Percentiles rank a stretch among this genome's conserved stretches.
Conservation (phyloP, 306 rosid genomes). For the Coriaria nepalensis region DNA sequence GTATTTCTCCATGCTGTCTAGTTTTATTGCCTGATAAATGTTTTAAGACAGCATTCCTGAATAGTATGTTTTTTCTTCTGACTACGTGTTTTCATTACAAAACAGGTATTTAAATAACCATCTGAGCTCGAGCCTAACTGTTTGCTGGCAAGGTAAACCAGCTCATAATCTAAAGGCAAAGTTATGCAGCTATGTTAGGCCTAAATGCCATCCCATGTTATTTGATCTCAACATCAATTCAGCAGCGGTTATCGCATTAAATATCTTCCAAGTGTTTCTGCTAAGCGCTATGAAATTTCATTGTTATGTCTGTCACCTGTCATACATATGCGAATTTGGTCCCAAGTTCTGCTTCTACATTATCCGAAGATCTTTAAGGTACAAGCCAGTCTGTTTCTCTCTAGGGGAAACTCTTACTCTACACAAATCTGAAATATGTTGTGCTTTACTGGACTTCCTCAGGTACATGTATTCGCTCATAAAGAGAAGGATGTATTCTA, state of each 20-base stretch:
- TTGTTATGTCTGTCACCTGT: conserved; percentile 44
- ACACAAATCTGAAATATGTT: no score
- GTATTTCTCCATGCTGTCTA: background rate
- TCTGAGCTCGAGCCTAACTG: conserved; percentile 50
- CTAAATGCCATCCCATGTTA: conserved; percentile 82
- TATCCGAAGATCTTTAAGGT: conserved; percentile 56
- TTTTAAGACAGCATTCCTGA: no score
- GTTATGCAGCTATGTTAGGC: conserved; percentile 50
- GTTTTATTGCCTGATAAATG: no score
- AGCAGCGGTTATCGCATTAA: conserved; percentile 66
- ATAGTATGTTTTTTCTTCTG: conserved; percentile 3
- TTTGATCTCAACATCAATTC: conserved; percentile 78
- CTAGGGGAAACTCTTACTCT: no score
- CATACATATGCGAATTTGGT: conserved; percentile 47
- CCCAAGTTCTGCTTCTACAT: conserved; percentile 17
- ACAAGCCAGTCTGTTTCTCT: no score
- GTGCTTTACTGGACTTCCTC: no score
- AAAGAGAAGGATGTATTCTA: conserved; percentile 48
- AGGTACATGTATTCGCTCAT: conserved; percentile 58
- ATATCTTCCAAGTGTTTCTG: conserved; percentile 54
- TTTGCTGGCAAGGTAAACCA: conserved; percentile 67
- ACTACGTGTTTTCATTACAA: conserved; percentile 20
- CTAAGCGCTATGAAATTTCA: conserved; percentile 85
- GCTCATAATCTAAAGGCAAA: conserved; percentile 36
- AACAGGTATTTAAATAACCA: conserved; percentile 68